A percentile compares a stretch with the other conserved stretches of the same genome.
phyloP scores from a whole-genome alignment of 2,329 filamentous ascomycete species.

The Blastomyces gilchristii region DNA sequence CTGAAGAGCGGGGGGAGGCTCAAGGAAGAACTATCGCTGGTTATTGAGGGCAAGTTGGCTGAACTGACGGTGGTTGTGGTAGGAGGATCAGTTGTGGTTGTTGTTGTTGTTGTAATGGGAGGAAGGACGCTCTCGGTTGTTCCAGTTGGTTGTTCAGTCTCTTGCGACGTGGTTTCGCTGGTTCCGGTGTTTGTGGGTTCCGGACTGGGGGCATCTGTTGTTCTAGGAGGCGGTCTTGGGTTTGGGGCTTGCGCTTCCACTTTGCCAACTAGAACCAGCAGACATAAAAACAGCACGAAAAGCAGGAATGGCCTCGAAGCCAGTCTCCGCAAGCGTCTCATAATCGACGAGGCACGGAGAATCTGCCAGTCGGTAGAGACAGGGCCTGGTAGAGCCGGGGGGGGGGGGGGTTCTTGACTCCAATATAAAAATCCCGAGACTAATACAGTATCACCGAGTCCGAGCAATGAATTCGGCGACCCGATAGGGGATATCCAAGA shows the following conservation, averaged over 20 bases:
- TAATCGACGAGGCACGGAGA: not conserved
- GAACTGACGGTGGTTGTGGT: not conserved
- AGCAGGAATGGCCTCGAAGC: constrained; percentile 11
- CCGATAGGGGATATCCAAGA: not conserved
- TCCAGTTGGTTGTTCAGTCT: not conserved
- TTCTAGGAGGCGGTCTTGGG: not conserved
- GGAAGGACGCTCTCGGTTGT: not conserved
- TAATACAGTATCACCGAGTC: not conserved
- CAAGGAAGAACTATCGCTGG: constrained; percentile 31
- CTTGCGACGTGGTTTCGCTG: not conserved
- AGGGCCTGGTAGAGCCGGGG: not conserved
- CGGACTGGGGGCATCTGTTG: not conserved
- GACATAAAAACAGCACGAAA: constrained; percentile 16
- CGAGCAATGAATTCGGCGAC: not conserved
- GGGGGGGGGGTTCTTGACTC: not conserved
- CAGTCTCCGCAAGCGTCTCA: constrained; percentile 10
- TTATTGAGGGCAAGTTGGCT: not conserved
- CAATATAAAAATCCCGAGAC: not conserved
- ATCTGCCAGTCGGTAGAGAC: not conserved
- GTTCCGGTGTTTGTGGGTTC: not conserved
- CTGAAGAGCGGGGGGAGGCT: constrained; percentile 48
- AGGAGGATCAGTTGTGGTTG: not conserved
- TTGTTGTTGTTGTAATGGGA: not conserved
- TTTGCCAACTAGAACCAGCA: constrained; percentile 14
- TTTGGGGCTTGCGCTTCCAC: constrained; percentile 14